Conservation (phyloP, 306 rosid genomes). For the Glycyrrhiza uralensis region DNA sequence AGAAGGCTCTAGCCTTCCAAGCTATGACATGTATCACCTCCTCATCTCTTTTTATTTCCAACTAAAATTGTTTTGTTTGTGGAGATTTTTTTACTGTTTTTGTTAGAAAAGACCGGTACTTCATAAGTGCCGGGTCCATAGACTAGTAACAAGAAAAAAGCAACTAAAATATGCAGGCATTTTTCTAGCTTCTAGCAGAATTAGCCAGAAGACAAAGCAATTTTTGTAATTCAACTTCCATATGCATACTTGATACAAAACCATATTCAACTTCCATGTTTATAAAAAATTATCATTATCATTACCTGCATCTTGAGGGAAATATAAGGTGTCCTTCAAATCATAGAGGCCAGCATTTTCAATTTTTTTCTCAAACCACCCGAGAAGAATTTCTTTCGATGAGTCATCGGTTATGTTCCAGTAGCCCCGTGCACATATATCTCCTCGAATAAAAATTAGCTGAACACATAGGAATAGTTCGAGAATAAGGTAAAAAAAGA, state of each 20-base stretch:
- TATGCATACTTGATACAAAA: neutral
- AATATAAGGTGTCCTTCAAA: conserved; percentile 62
- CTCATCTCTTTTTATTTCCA: too few relatives aligned
- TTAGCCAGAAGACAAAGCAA: neutral
- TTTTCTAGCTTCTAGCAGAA: conserved; percentile 1
- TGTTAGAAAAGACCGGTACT: too few relatives aligned
- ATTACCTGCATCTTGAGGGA: conserved; percentile 75
- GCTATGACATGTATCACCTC: too few relatives aligned
- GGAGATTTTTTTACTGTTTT: too few relatives aligned
- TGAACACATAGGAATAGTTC: conserved; percentile 35
- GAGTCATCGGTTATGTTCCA: conserved; percentile 58
- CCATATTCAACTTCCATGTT: neutral
- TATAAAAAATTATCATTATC: neutral
- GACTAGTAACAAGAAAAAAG: too few relatives aligned
- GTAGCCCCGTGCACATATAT: conserved; percentile 78
- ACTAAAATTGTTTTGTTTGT: too few relatives aligned
- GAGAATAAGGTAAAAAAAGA: neutral
- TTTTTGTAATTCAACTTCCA: neutral
- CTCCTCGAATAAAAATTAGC: conserved; percentile 59
- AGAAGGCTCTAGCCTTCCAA: too few relatives aligned
- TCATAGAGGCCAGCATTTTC: conserved; percentile 50
- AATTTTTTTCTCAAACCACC: conserved; percentile 62
- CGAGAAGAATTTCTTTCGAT: conserved; percentile 46
- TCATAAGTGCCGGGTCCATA: too few relatives aligned
- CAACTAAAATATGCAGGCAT: neutral